phyloP scores from a whole-genome alignment of 768 basidiomycete genomes.

The Lactarius sanguifluus region DNA sequence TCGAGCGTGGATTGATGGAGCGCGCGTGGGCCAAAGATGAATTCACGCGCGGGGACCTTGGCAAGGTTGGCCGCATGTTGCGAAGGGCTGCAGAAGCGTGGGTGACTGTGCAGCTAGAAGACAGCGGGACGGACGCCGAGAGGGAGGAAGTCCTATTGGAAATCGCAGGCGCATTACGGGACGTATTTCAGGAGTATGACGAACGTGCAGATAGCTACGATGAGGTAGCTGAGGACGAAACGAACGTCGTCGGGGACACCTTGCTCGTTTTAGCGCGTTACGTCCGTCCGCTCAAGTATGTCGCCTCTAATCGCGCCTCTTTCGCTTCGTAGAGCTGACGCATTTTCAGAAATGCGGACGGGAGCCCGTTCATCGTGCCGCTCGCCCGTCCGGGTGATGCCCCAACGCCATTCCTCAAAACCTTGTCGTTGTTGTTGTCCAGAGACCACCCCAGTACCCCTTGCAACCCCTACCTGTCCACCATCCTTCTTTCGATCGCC shows the following conservation, averaged over 20 bases:
- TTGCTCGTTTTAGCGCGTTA: conserved; percentile 59
- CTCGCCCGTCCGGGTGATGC: conserved; percentile 54
- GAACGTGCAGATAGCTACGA: conserved; percentile 52
- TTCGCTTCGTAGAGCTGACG: conserved; percentile 2
- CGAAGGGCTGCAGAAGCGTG: conserved; percentile 58
- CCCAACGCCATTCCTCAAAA: conserved; percentile 59
- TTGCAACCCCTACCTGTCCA: conserved; percentile 60
- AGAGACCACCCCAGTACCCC: conserved; percentile 55
- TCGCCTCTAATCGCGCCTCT: conserved; percentile 23
- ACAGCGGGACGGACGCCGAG: conserved; percentile 29
- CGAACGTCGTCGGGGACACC: conserved; percentile 60
- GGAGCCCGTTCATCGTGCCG: conserved; percentile 49
- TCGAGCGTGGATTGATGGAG: conserved; percentile 66
- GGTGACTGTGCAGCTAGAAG: conserved; percentile 44
- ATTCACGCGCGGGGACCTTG: conserved; percentile 63
- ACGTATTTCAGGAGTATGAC: conserved; percentile 72
- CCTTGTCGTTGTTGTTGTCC: conserved; percentile 60
- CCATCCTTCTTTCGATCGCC: conserved; percentile 62
- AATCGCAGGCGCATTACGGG: conserved; percentile 65
- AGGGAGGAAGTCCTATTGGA: conserved; percentile 58
- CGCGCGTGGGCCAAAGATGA: conserved; percentile 74
- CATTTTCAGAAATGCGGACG: conserved; percentile 46
- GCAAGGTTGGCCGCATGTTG: conserved; percentile 53
- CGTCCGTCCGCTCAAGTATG: conserved; percentile 58
- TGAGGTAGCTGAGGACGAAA: conserved; percentile 60